phyloP scores from a whole-genome alignment of 164 flowering plant species.

The Sedum album region DNA sequence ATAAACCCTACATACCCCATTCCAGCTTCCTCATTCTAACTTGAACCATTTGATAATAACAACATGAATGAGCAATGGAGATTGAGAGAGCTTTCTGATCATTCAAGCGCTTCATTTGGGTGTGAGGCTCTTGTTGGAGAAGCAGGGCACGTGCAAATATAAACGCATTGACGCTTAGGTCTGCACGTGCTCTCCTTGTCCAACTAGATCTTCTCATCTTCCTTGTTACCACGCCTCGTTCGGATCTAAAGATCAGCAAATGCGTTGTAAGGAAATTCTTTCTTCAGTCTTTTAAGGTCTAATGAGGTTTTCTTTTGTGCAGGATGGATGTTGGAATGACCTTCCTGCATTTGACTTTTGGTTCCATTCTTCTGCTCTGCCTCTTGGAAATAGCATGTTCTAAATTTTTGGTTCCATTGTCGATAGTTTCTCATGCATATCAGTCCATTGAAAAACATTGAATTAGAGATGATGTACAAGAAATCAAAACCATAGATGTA shows the following conservation, averaged over 20 bases:
- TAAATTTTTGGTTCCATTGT: too few relatives aligned
- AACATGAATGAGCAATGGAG: neutral
- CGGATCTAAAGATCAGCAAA: neutral
- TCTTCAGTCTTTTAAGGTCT: neutral
- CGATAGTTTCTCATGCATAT: too few relatives aligned
- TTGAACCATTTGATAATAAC: neutral
- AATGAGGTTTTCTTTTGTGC: neutral
- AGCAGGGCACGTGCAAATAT: slow-evolving; percentile 93
- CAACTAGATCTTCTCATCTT: slow-evolving; percentile 29
- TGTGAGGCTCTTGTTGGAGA: slow-evolving; percentile 75
- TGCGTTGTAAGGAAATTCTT: neutral
- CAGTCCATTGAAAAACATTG: too few relatives aligned
- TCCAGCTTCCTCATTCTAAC: neutral
- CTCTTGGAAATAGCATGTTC: too few relatives aligned
- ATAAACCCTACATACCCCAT: neutral
- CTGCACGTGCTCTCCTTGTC: slow-evolving; percentile 45
- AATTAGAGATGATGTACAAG: too few relatives aligned
- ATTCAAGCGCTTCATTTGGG: slow-evolving; percentile 10
- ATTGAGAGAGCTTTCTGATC: too few relatives aligned
- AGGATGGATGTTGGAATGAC: neutral
- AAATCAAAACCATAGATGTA: too few relatives aligned
- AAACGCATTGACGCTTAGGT: neutral
- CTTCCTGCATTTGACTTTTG: too few relatives aligned
- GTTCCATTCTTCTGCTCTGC: too few relatives aligned
- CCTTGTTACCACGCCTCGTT: neutral